Base-by-base conservation (phyloP, 106 monocot species). In the Hemerocallis citrina region DNA sequence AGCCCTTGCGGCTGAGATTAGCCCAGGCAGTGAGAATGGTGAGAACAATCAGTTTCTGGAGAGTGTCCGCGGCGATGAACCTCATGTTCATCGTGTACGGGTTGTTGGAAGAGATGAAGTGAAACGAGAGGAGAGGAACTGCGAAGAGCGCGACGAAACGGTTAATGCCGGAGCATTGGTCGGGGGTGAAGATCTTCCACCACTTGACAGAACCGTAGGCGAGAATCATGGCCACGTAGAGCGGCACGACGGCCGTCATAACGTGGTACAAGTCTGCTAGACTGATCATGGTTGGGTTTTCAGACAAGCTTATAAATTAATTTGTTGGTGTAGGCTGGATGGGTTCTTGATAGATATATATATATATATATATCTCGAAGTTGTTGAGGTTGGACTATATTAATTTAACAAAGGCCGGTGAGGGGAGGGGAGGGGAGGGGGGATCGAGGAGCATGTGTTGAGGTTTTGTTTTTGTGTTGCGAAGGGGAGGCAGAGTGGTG, bases 51-150 rank as follows among this genome's bases (percentile, higher is more conserved):
- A 86, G 78, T 61, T 86, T 86, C 68, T 86, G 86, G 20, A 86
- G 78, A 12, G 86, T 81, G 62, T 86, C 86, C 6, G 86, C 86
- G 7, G 81, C 81, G 71, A 86, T 78, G 75, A 86, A 86, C 1
- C 74, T 66, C 43, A 87, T 49, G 78, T 69, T 87, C 87, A 82
- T 87, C 1, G 81, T 55, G 75, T 75, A 86, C 1, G 78, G 78
- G 52, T 86, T 35, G 75, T 86, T 86, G 30, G 55, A 44, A 20
- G 79, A 79, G 57, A 79, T 79, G 74, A 79, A 73, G 48, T 79
- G 79, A 64, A 79, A 79, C 28, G 79, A 78, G 0, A 78, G 72
- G 23, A 78, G 62, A 5, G 78, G 78, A 9, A 78, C 69, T 13
- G 73, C 73, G 57, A 72, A 78, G 37, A 73, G 60, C n/a, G 69